Base-by-base conservation (phyloP, 2,329 filamentous ascomycete species). In the Neonectria hederae region DNA sequence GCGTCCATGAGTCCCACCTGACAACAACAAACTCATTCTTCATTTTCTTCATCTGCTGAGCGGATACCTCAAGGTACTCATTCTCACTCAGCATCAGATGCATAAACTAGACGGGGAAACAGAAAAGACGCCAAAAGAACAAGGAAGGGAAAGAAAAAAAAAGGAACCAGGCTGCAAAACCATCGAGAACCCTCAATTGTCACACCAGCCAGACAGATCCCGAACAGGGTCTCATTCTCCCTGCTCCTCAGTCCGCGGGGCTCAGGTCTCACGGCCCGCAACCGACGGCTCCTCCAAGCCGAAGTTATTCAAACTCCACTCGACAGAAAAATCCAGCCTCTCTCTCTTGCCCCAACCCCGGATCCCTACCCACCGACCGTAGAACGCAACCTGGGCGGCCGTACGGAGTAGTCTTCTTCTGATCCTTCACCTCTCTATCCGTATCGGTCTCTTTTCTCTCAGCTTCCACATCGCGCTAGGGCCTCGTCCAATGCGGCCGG, bases 401-500 rank as follows among this genome's bases (percentile, higher is more conserved):
- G 28, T n/a, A n/a, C n/a, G n/a, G n/a, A n/a, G n/a, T 28, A 10
- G 9, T 30, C 28, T 10, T 30, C 4, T 30, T 30, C 10, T 30
- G 4, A 2, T 30, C 10, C 10, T 13, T 13, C 10, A 11, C 14
- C 26, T 40, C 22, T 54, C 13, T 19, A 22, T n/a, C n/a, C n/a
- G n/a, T n/a, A n/a, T n/a, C n/a, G 14, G 32, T 63, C 61, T 63
- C 48, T 53, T 59, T 49, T 59, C 61, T 35, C 17, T 32, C 26
- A 52, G 51, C 40, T n/a, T 46, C 24, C 13, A 30, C 42, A 58
- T 58, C 19, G 48, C 63, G 63, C 63, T 65, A 65, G 63, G 63
- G 63, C 55, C 63, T 52, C 59, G 54, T 58, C 53, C 45, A 26
- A 65, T 19, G 51, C 63, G 63, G 59, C 58, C 63, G 32, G 10